Evolutionary conservation across 139 green algal species (phyloP).

Genomic region (Coelastrella sp.): DNA sequence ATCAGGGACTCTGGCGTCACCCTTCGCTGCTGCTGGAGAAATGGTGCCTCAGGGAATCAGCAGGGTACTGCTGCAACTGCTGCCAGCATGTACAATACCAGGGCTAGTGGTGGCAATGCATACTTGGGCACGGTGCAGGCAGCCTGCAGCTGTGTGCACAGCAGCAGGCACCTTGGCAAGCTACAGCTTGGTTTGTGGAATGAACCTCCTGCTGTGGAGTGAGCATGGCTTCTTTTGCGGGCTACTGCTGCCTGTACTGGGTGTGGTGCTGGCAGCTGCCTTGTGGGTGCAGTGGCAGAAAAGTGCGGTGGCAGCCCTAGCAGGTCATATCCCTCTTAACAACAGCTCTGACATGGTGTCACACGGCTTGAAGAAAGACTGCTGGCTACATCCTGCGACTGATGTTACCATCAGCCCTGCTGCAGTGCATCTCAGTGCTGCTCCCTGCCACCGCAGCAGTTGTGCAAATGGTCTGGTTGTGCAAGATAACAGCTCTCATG

Average conservation of each 20-base stretch:
- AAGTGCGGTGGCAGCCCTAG: too few species aligned
- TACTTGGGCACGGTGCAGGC: not conserved
- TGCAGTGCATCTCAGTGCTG: too few species aligned
- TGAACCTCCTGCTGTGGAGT: conserved; percentile 32
- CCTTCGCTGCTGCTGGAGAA: conserved; percentile 18
- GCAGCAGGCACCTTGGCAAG: not conserved
- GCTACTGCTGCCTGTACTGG: not conserved
- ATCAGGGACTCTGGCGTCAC: conserved; percentile 64
- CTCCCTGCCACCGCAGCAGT: too few species aligned
- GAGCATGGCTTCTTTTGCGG: not conserved
- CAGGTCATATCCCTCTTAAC: too few species aligned
- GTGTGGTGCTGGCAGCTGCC: not conserved
- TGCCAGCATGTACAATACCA: not conserved
- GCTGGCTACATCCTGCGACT: too few species aligned
- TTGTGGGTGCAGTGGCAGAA: too few species aligned
- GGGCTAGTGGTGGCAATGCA: not conserved
- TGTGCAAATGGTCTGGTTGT: too few species aligned
- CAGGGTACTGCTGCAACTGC: conserved; percentile 33
- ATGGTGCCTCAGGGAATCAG: conserved; percentile 13
- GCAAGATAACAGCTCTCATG: too few species aligned
- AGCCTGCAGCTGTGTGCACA: not conserved
- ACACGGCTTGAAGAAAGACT: too few species aligned
- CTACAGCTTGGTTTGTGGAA: not conserved
- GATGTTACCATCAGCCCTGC: too few species aligned
- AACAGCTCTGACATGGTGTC: too few species aligned